Base-by-base conservation (phyloP, 1,284 basidiomycete species). In the Cutaneotrichosporon sp. region DNA sequence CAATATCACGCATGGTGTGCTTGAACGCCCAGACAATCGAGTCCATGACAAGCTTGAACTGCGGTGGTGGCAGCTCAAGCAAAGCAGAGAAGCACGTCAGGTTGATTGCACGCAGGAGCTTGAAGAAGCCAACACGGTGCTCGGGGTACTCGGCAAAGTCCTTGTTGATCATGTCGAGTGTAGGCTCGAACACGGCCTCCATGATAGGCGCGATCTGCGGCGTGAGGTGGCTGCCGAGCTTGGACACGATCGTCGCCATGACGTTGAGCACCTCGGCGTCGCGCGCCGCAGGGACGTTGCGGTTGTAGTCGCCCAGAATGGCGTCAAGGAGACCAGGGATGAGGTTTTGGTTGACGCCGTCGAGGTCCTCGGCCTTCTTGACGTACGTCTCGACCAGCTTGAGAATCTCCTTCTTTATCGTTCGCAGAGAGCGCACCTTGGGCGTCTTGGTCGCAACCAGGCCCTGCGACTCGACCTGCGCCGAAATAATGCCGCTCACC, bases 1-100 rank as follows among this genome's bases (percentile, higher is more conserved):
- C 90, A 64, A 99, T 97, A 76, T 98, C 96, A 51, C 96, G 85
- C 90, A 97, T 96, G 15, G 92, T 97, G 78, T 99, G 96, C 77
- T 98, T 99, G 80, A 98, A 96, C 13, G 92, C 94, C 96, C 96
- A 99, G 50, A 97, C 88, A 61, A 97, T 88, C 62, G 91, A 93
- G 75, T 98, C 96, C 84, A 97, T 97, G 74, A 96, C 88, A 57
- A 98, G 78, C 78, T 97, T 97, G 82, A 98, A 98, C 77, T 96
- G 89, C 47, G 81, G 75, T n/a, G 91, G 87, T 14, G 90, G 88
- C 52, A 97, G 82, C 37, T 83, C 84, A 55, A 97, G 81, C 38
- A 98, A 78, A 8, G 91, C 90, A 67, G 90, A 87, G 88, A 98
- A 99, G 80, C 94, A 97, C 72, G 90, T 84, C 61, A 87, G 66